phyloP scores from a whole-genome alignment of 495 filamentous ascomycete species.

The Pyronema omphalodes region DNA sequence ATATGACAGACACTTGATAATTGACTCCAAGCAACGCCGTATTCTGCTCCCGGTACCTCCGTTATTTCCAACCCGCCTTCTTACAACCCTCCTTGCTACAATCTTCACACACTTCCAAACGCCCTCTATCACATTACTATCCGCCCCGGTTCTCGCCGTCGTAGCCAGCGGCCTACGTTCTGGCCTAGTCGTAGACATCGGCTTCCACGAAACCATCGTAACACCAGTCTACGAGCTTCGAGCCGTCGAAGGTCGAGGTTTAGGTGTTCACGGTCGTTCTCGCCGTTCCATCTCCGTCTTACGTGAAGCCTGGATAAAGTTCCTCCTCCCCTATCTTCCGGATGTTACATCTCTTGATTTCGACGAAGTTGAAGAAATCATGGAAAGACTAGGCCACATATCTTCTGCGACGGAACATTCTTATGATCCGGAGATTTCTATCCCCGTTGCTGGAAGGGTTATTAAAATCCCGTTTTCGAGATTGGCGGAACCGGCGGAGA shows the following conservation, averaged over 20 bases:
- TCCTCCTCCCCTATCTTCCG: conserved; percentile 1
- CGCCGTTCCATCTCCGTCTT: conserved; percentile 56
- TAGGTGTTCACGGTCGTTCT: conserved; percentile 35
- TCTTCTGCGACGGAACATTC: not conserved
- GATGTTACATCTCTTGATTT: not conserved
- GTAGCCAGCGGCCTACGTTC: conserved; percentile 66
- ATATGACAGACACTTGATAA: conserved; percentile 46
- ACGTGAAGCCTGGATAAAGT: conserved; percentile 28
- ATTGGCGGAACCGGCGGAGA: conserved; percentile 58
- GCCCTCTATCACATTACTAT: conserved; percentile 64
- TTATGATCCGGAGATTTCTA: not conserved
- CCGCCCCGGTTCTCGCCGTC: conserved; percentile 49
- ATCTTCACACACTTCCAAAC: conserved; percentile 64
- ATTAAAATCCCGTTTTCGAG: conserved; percentile 46
- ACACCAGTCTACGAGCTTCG: conserved; percentile 78
- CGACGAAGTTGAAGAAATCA: conserved; percentile 22
- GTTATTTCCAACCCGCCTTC: conserved; percentile 53
- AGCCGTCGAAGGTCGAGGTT: conserved; percentile 35
- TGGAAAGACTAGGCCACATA: conserved; percentile 11
- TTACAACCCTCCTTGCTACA: conserved; percentile 54
- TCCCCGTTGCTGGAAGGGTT: conserved; percentile 11
- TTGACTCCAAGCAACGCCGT: conserved; percentile 55
- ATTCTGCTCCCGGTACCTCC: conserved; percentile 58
- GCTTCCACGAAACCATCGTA: conserved; percentile 73
- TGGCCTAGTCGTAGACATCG: conserved; percentile 68